Conservation (phyloP, 805 yeast genomes). For the Pichia rugopelliculosa region DNA sequence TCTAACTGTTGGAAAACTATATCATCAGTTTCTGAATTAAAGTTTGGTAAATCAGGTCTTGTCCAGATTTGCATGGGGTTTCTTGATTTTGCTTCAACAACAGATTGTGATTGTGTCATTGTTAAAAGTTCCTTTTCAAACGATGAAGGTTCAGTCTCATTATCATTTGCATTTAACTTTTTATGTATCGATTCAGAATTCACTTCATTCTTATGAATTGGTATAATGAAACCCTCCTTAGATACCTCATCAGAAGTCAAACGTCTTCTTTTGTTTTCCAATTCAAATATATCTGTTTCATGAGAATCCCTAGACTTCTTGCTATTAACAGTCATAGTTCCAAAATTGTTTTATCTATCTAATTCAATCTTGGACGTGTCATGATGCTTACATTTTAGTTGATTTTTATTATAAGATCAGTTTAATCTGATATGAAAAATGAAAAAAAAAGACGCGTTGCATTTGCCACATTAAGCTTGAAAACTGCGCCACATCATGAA, state of each 20-base stretch:
- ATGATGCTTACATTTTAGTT: neutral
- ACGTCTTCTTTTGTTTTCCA: conserved; percentile 10
- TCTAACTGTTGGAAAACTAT: conserved; percentile 86
- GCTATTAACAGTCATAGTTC: conserved; percentile 5
- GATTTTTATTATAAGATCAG: no score
- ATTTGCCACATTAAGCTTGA: neutral
- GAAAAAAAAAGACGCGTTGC: conserved; percentile 1
- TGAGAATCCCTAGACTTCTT: neutral
- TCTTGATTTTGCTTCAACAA: conserved; percentile 11
- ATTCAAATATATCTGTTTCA: conserved; percentile 7
- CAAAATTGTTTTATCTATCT: neutral
- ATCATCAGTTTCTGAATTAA: conserved; percentile 43
- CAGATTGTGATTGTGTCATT: conserved; percentile 31
- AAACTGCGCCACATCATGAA: neutral
- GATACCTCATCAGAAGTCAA: conserved; percentile 9
- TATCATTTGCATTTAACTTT: conserved; percentile 22
- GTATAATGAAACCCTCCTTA: conserved; percentile 26
- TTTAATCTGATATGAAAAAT: no score
- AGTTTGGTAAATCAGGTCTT: conserved; percentile 51
- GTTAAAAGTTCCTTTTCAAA: conserved; percentile 46
- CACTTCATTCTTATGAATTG: conserved; percentile 20
- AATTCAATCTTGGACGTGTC: neutral
- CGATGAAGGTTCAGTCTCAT: conserved; percentile 34
- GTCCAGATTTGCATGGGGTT: conserved; percentile 32
- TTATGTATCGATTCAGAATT: conserved; percentile 21